Percentiles rank a stretch among this genome's conserved stretches.
These are phyloP conservation scores for Stephanodiscus triporus DNA, from an alignment of 108 stramenopile species.

Conservation along the genomic window DNA sequence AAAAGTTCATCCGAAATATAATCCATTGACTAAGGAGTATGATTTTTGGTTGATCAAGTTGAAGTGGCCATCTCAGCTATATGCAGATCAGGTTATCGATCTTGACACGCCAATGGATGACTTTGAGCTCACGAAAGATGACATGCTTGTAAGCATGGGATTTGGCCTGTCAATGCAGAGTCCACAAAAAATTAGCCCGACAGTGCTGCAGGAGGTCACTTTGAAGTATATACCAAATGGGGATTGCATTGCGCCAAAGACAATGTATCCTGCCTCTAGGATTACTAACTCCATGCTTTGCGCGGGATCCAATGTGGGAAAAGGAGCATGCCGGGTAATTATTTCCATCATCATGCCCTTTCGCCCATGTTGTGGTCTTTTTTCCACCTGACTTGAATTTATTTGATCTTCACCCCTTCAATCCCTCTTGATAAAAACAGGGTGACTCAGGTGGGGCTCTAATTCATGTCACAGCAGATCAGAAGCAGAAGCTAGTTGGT, in stretches of 20 bases:
- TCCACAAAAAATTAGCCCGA: no score
- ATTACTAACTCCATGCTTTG: not conserved
- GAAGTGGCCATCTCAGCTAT: not conserved
- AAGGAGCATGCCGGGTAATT: constrained; percentile 5
- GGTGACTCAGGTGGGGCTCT: constrained; percentile 12
- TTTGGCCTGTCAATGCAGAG: not conserved
- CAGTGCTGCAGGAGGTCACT: not conserved
- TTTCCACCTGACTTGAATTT: not conserved
- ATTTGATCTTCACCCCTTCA: no score
- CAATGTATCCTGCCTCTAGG: not conserved
- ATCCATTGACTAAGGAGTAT: not conserved
- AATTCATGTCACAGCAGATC: not conserved
- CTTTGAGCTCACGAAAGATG: not conserved
- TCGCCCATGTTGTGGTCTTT: not conserved
- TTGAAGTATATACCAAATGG: not conserved
- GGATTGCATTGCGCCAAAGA: not conserved
- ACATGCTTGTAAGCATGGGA: not conserved
- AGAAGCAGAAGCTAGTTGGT: constrained; percentile 2
- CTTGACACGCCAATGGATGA: not conserved
- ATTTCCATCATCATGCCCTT: not conserved
- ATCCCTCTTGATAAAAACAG: not conserved
- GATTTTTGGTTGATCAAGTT: not conserved
- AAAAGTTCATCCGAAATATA: not conserved
- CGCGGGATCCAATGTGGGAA: not conserved
- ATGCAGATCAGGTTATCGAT: not conserved